Evolutionary conservation across 768 basidiomycete genomes (phyloP).

Genomic region (Rhizopogon rudus): DNA sequence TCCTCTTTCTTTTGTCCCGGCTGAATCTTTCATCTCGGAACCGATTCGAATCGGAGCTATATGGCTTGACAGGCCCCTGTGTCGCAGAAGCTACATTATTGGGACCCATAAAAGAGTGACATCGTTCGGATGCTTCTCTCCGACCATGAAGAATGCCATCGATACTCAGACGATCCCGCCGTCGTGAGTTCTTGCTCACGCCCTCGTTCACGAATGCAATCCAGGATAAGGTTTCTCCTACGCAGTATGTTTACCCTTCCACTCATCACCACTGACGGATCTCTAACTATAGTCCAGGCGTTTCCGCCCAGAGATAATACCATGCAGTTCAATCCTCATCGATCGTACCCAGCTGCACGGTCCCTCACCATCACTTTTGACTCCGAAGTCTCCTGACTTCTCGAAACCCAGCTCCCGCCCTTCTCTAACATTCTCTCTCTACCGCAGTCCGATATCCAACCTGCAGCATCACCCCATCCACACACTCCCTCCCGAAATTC

Average conservation of each 20-base stretch:
- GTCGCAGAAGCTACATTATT: constrained; percentile 16
- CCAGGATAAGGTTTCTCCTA: constrained; percentile 33
- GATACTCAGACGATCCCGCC: constrained; percentile 42
- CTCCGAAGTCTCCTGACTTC: constrained; percentile 10
- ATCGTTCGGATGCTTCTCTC: constrained; percentile 7
- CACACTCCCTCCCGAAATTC: constrained; percentile 56
- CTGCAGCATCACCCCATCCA: constrained; percentile 46
- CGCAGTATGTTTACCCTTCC: constrained; percentile 23
- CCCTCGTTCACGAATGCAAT: constrained; percentile 47
- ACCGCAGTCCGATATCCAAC: constrained; percentile 15
- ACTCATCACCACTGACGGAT: neutral
- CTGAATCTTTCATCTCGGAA: constrained; percentile 8
- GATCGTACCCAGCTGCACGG: constrained; percentile 16
- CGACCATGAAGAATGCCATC: constrained; percentile 30
- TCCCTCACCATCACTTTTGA: constrained; percentile 13
- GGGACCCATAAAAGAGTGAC: constrained; percentile 24
- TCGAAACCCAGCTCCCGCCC: constrained; percentile 18
- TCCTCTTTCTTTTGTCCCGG: neutral
- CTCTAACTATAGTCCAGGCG: constrained; percentile 3
- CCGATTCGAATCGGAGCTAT: constrained; percentile 11
- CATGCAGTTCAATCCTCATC: constrained; percentile 12
- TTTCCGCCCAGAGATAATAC: constrained; percentile 14
- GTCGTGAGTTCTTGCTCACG: constrained; percentile 41
- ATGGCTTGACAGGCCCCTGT: constrained; percentile 21
- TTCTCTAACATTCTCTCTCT: constrained; percentile 22